These are phyloP conservation scores for Oryza nivara DNA, from an alignment of 176 grass and related monocot genomes.

Conservation along the genomic window DNA sequence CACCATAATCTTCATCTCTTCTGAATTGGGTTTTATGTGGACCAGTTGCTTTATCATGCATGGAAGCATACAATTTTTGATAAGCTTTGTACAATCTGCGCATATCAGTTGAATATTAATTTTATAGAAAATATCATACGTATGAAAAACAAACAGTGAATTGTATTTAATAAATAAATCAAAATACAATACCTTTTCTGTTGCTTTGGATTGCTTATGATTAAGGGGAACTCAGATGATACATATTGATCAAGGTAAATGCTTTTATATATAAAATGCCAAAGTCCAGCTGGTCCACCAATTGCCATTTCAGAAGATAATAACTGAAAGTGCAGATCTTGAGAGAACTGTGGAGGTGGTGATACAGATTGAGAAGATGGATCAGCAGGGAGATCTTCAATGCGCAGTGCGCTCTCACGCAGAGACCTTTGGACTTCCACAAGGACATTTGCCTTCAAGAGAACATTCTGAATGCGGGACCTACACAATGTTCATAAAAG, in stretches of 20 bases:
- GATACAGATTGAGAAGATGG: slow-evolving; percentile 39
- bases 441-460: slow-evolving; percentile 85
- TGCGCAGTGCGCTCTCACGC: slow-evolving; percentile 61
- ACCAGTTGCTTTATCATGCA: slow-evolving; percentile 89
- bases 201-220: slow-evolving; percentile 73
- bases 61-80: slow-evolving; percentile 81
- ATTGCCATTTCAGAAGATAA: slow-evolving; percentile 48
- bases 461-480: slow-evolving; percentile 75
- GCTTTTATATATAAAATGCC: slow-evolving; percentile 97
- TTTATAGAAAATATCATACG: slow-evolving; percentile 15
- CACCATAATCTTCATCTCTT: slow-evolving; percentile 85
- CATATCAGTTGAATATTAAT: background rate
- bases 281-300: slow-evolving; percentile 88
- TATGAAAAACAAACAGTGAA: slow-evolving; percentile 26
- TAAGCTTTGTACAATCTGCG: slow-evolving; percentile 94
- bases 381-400: slow-evolving; percentile 77
- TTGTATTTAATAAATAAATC: background rate
- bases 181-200: slow-evolving; percentile 75
- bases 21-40: slow-evolving; percentile 97
- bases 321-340: slow-evolving; percentile 47
- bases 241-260: slow-evolving; percentile 90
- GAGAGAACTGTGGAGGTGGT: slow-evolving; percentile 24
- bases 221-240: slow-evolving; percentile 76
- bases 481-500: slow-evolving; percentile 49
- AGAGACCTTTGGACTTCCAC: slow-evolving; percentile 83